Conservation (phyloP, 1,284 basidiomycete species). For the Ceratobasidium papillatum region DNA sequence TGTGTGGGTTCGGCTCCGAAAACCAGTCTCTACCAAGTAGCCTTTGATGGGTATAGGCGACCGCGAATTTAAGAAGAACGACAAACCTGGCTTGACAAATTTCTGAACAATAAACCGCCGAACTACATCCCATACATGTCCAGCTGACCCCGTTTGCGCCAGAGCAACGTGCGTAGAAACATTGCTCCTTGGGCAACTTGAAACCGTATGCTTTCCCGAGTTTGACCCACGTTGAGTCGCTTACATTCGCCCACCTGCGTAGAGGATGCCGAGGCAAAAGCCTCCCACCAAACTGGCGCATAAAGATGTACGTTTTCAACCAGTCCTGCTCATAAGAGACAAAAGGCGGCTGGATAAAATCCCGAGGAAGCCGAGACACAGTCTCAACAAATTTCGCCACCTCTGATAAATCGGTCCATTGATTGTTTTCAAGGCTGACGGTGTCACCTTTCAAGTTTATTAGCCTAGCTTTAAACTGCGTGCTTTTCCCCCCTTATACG, state of each 20-base stretch:
- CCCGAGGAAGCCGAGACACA: neutral
- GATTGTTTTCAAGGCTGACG: neutral
- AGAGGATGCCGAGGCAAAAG: neutral
- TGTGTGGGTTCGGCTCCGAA: neutral
- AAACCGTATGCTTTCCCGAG: neutral
- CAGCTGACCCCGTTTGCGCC: neutral
- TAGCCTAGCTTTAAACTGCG: too few species aligned
- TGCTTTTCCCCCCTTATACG: neutral
- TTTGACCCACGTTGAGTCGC: neutral
- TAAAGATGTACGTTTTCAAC: neutral
- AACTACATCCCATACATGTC: neutral
- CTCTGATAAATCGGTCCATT: neutral
- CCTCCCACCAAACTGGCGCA: neutral
- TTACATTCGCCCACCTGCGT: neutral
- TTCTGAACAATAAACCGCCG: neutral
- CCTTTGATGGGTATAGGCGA: too few species aligned
- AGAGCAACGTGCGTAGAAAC: neutral
- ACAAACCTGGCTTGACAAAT: neutral
- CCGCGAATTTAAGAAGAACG: neutral
- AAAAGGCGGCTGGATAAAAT: neutral
- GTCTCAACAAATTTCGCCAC: neutral
- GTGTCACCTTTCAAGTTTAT: neutral
- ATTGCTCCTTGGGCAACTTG: neutral
- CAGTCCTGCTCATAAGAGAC: neutral
- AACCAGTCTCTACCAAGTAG: neutral